Conservation (phyloP, 192 early-diverging fungal species). For the Coemansia pectinata region DNA sequence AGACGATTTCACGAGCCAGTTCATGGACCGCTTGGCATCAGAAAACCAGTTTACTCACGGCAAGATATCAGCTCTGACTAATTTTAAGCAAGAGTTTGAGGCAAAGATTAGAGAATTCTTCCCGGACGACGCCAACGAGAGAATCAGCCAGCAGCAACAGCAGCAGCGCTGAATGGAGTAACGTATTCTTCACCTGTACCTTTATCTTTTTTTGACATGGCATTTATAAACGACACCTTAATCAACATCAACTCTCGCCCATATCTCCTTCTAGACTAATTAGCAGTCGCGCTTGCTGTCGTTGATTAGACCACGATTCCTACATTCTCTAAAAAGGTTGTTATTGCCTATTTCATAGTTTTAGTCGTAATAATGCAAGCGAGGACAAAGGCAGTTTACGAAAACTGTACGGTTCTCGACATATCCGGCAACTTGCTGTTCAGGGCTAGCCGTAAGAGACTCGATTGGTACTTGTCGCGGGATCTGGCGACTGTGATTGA, state of each 20-base stretch:
- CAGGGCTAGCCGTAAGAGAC: conserved; percentile 16
- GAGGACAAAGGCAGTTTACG: conserved; percentile 35
- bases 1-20: conserved; percentile 54
- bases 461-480: conserved; percentile 49
- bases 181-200: background rate
- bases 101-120: conserved; percentile 43
- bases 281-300: background rate
- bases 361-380: conserved; percentile 9
- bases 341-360: background rate
- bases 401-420: conserved; percentile 48
- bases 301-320: background rate
- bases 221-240: background rate
- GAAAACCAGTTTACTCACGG: conserved; percentile 56
- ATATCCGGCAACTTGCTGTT: conserved; percentile 44
- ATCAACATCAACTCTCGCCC: background rate
- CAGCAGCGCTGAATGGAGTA: background rate
- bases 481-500: conserved; percentile 33
- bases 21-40: conserved; percentile 49
- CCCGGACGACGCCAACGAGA: conserved; percentile 35
- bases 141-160: conserved; percentile 12
- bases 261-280: background rate
- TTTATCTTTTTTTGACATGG: background rate
- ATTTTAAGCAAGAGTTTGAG: conserved; percentile 51
- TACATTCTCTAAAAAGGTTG: background rate
- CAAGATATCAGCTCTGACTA: conserved; percentile 50